A percentile compares a stretch with the other conserved stretches of the same genome.
These are phyloP conservation scores for Colletotrichum destructivum DNA, from an alignment of 2,329 filamentous ascomycete species.

Conservation along the genomic window DNA sequence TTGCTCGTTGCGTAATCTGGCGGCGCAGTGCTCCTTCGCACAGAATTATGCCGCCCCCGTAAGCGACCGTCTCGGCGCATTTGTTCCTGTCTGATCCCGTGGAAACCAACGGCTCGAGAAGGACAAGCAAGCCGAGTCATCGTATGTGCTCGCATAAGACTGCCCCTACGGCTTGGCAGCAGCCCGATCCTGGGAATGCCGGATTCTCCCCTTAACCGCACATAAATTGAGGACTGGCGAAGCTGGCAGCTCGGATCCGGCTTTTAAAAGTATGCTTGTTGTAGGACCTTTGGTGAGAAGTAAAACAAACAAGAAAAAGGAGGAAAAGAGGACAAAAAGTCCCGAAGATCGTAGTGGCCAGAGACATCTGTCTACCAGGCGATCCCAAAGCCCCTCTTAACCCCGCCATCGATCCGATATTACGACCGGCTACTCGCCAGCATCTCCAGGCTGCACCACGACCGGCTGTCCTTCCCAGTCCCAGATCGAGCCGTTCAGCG, in stretches of 20 bases:
- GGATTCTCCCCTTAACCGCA: not conserved
- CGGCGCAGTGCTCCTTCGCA: constrained; percentile 15
- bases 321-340: too few species aligned
- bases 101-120: not conserved
- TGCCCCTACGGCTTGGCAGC: not conserved
- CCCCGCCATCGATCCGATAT: not conserved
- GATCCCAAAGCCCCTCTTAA: not conserved
- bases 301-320: too few species aligned
- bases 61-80: not conserved
- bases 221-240: not conserved
- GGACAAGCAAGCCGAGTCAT: not conserved
- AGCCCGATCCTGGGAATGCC: not conserved
- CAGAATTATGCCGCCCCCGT: constrained; percentile 4
- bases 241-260: not conserved
- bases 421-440: not conserved
- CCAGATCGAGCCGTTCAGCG: constrained; percentile 59
- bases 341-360: not conserved
- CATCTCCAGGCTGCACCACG: not conserved
- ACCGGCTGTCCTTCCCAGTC: constrained; percentile 48
- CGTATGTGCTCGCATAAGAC: not conserved
- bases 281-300: too few species aligned
- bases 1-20: constrained; percentile 11
- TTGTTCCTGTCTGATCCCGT: not conserved
- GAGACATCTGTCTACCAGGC: not conserved
- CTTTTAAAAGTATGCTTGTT: not conserved